Evolutionary conservation across 495 filamentous ascomycete genomes (phyloP).

Genomic region (Glarea lozoyensis): DNA sequence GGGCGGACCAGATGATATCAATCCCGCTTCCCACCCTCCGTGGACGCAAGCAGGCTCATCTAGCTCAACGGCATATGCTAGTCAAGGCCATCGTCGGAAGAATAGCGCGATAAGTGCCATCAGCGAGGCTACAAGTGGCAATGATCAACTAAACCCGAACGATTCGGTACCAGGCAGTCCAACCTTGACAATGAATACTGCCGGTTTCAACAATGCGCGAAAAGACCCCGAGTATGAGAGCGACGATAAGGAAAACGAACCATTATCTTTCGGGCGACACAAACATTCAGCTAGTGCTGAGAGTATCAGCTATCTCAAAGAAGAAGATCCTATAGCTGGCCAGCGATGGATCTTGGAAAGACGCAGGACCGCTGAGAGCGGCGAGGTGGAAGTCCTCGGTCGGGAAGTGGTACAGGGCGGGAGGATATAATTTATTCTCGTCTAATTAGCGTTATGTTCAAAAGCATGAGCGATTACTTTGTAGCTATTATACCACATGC

Average conservation of each 20-base stretch:
- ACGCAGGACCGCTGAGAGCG: conserved; percentile 40
- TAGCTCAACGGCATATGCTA: neutral
- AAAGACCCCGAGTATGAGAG: conserved; percentile 1
- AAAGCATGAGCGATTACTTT: no score
- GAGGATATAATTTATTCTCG: no score
- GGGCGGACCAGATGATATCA: conserved; percentile 4
- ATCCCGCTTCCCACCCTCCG: conserved; percentile 10
- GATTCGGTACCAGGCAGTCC: conserved; percentile 12
- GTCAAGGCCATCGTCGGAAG: conserved; percentile 12
- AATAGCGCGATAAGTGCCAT: conserved; percentile 15
- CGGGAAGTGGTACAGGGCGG: conserved; percentile 30
- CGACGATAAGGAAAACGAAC: conserved; percentile 15
- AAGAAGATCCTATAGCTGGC: conserved; percentile 36
- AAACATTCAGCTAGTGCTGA: conserved; percentile 39
- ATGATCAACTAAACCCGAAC: conserved; percentile 7
- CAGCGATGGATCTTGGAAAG: conserved; percentile 50
- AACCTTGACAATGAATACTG: conserved; percentile 16
- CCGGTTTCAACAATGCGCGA: conserved; percentile 1
- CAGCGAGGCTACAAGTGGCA: conserved; percentile 5
- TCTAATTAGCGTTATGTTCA: no score
- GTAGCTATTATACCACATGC: no score
- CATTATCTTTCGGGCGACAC: conserved; percentile 30
- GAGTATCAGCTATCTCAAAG: conserved; percentile 49
- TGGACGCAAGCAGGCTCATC: conserved; percentile 7
- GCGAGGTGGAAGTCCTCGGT: conserved; percentile 39